Evolutionary conservation across 2,329 filamentous ascomycete genomes (phyloP), one percentile per base, ranked within the genome.

Genomic region (Graphilbum sp.): DNA sequence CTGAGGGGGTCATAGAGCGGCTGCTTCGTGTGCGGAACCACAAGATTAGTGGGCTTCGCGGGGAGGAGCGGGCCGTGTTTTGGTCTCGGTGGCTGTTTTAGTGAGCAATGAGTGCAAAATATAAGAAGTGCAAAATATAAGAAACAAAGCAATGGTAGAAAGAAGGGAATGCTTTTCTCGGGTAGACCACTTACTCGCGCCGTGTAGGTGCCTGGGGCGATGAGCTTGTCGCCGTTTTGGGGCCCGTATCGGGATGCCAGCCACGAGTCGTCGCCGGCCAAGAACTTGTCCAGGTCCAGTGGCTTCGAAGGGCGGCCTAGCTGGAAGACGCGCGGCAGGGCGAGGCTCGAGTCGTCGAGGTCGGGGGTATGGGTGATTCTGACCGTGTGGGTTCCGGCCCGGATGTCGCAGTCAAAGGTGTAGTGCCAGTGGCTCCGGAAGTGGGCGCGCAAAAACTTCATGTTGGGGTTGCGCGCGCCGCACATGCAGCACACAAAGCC

Each of bases 1-100:
- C 66, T 73, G 11, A 73, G 58, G 2, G 67, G 63, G 47, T 75
- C 68, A 42, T 64, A 75, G n/a, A 75, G 59, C 7, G 63, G 61
- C 40, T 70, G 66, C 20, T 60, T 62, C 9, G 61, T 68, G 5
- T 61, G 51, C 8, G 69, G 69, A 25, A 73, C 62, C 19, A 62
- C 39, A 19, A 63, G 27, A 29, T 15, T 29, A 12, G 27, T 9
- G 5, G 8, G 8, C 27, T 29, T 29, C 5, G 15, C 13, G 13
- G 27, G 27, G 15, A 12, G 27, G 10, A 29, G 8, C n/a, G n/a
- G n/a, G 27, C 5, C 13, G 15, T 29, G 27, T 29, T 17, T 36
- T n/a, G 21, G 13, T 12, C 34, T 40, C 6, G 15, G 17, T 24
- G 27, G 18, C 8, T 12, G 2, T 35, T 17, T n/a, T 32, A 11